phyloP scores from a whole-genome alignment of 1,284 basidiomycete species.

The Rhodotorula sp. region DNA sequence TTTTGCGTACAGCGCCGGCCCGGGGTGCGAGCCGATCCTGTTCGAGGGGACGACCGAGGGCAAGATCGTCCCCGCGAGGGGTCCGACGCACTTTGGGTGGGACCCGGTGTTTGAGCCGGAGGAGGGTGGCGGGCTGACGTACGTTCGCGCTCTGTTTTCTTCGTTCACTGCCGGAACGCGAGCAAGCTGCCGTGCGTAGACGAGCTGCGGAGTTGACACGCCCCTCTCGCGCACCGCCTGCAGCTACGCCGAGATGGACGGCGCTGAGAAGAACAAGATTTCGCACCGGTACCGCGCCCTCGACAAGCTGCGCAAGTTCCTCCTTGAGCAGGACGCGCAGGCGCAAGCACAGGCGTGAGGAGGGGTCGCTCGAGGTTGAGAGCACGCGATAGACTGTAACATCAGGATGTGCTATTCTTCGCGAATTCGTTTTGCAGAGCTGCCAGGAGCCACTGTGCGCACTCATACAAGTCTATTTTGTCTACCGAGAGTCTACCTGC shows the following conservation, averaged over 20 bases:
- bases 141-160: neutral
- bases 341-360: neutral
- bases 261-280: slow-evolving; percentile 79
- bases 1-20: slow-evolving; percentile 84
- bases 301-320: slow-evolving; percentile 72
- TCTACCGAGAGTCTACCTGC: too few species aligned
- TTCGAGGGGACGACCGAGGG: slow-evolving; percentile 92
- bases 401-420: too few species aligned
- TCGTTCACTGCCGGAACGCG: too few species aligned
- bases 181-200: neutral
- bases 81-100: slow-evolving; percentile 65
- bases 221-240: neutral
- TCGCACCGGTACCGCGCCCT: slow-evolving; percentile 89
- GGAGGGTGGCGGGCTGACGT: slow-evolving; percentile 72
- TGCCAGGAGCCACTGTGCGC: too few species aligned
- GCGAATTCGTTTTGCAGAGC: too few species aligned
- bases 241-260: slow-evolving; percentile 93
- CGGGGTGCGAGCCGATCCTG: slow-evolving; percentile 73
- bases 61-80: slow-evolving; percentile 80
- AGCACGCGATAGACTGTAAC: neutral
- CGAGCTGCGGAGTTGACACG: neutral
- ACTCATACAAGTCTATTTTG: too few species aligned
- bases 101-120: slow-evolving; percentile 81
- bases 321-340: slow-evolving; percentile 50
- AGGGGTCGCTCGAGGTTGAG: neutral